Evolutionary conservation across 2,329 filamentous ascomycete genomes (phyloP).

Genomic region (Plectosphaerella plurivora): DNA sequence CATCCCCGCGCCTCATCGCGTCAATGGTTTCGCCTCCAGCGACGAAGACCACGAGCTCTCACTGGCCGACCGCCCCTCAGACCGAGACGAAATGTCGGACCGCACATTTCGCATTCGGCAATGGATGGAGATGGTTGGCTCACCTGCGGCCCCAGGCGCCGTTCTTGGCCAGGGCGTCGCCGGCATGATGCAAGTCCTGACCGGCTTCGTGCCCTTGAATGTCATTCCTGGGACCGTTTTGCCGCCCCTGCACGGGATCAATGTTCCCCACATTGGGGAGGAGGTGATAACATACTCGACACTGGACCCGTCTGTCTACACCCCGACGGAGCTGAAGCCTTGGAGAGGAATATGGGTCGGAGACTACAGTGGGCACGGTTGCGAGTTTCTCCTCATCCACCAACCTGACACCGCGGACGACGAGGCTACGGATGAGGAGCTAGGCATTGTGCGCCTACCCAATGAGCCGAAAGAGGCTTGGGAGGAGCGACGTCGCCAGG

Average conservation of each 20-base stretch:
- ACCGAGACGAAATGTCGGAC: slow-evolving; percentile 58
- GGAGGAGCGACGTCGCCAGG: slow-evolving; percentile 36
- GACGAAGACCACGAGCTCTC: slow-evolving; percentile 16
- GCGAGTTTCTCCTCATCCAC: slow-evolving; percentile 79
- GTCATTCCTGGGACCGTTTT: not conserved
- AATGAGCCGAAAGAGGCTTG: slow-evolving; percentile 43
- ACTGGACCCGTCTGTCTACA: slow-evolving; percentile 70
- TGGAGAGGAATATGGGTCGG: slow-evolving; percentile 91
- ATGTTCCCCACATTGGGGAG: slow-evolving; percentile 41
- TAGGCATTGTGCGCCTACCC: slow-evolving; percentile 31
- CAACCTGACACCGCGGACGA: slow-evolving; percentile 66
- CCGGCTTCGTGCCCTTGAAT: slow-evolving; percentile 7
- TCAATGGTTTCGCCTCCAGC: slow-evolving; percentile 26
- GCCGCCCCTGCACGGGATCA: slow-evolving; percentile 1
- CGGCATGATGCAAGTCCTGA: slow-evolving; percentile 13
- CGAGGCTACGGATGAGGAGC: slow-evolving; percentile 33
- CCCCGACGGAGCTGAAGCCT: slow-evolving; percentile 72
- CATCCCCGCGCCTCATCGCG: slow-evolving; percentile 55
- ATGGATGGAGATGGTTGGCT: slow-evolving; percentile 64
- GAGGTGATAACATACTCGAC: slow-evolving; percentile 63
- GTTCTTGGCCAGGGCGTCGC: slow-evolving; percentile 22
- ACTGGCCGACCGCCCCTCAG: slow-evolving; percentile 35
- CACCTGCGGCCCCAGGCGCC: slow-evolving; percentile 16
- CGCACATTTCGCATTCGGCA: slow-evolving; percentile 69
- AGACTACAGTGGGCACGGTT: slow-evolving; percentile 83